Evolutionary conservation across 2,329 filamentous ascomycete species (phyloP).

Genomic region (Lachnellula arida): DNA sequence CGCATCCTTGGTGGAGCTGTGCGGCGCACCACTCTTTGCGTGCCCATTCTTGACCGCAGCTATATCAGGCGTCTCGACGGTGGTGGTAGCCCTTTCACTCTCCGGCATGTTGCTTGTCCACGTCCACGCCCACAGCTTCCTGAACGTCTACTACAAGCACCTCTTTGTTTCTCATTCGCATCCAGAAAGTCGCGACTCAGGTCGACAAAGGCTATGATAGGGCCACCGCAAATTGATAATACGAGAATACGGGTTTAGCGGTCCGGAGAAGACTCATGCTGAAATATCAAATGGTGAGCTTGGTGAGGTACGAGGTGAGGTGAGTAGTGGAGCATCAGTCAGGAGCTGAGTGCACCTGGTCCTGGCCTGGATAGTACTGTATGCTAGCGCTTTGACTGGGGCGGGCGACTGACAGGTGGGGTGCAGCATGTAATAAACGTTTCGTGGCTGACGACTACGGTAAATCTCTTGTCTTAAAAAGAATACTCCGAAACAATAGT

Average conservation of each 20-base stretch:
- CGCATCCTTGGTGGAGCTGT: conserved; percentile 3
- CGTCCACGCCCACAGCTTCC: conserved; percentile 7
- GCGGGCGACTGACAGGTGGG: background rate
- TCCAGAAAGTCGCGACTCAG: background rate
- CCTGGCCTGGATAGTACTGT: background rate
- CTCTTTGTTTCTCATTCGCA: background rate
- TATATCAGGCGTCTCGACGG: conserved; percentile 16
- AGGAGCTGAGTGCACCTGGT: background rate
- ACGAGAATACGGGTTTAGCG: background rate
- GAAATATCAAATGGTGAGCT: conserved; percentile 6
- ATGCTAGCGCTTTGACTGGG: too few relatives aligned
- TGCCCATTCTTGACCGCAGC: conserved; percentile 1
- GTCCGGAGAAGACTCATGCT: conserved; percentile 19
- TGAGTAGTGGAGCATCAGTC: background rate
- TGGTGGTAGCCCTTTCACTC: conserved; percentile 19
- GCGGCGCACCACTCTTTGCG: conserved; percentile 17
- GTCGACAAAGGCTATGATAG: background rate
- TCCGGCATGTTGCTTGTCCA: conserved; percentile 29
- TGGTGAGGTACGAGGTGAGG: background rate
- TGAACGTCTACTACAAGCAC: background rate
- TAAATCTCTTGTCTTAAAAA: background rate
- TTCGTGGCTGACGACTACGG: background rate
- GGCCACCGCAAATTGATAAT: background rate
- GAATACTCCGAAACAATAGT: background rate
- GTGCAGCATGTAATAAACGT: background rate